A percentile compares a stretch with the other conserved stretches of the same genome.
Conservation (phyloP, 2,329 filamentous ascomycete species). For the Fusarium ramigenum region DNA sequence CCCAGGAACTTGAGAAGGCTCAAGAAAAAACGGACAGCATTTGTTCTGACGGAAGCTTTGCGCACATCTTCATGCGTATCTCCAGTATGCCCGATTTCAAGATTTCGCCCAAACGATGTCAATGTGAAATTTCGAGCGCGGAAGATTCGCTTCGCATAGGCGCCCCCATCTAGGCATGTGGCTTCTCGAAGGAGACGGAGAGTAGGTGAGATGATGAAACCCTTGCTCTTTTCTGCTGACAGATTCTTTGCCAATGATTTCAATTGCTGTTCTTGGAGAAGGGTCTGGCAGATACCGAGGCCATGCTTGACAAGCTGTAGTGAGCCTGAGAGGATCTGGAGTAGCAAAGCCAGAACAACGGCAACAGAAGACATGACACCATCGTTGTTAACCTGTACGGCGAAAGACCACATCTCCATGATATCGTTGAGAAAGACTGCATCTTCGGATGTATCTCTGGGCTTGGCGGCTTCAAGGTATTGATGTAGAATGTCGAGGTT, state of each 20-base stretch:
- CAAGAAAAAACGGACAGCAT: slow-evolving; percentile 83
- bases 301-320: slow-evolving; percentile 81
- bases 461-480: slow-evolving; percentile 69
- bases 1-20: slow-evolving; percentile 82
- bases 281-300: slow-evolving; percentile 79
- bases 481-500: slow-evolving; percentile 71
- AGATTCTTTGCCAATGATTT: slow-evolving; percentile 83
- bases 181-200: slow-evolving; percentile 86
- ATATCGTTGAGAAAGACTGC: slow-evolving; percentile 78
- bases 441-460: slow-evolving; percentile 55
- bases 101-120: slow-evolving; percentile 80
- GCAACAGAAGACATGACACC: slow-evolving; percentile 81
- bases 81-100: slow-evolving; percentile 73
- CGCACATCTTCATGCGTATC: slow-evolving; percentile 69
- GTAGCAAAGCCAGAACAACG: slow-evolving; percentile 81
- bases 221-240: slow-evolving; percentile 82
- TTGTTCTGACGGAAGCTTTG: slow-evolving; percentile 82
- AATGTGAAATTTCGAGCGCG: slow-evolving; percentile 81
- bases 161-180: slow-evolving; percentile 86
- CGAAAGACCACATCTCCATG: slow-evolving; percentile 89
- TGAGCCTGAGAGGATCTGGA: slow-evolving; percentile 79
- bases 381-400: slow-evolving; percentile 81
- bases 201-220: slow-evolving; percentile 88
- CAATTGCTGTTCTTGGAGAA: slow-evolving; percentile 82
- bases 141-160: slow-evolving; percentile 80